Evolutionary conservation across 1,284 basidiomycete genomes (phyloP).

Genomic region (Schizophyllum amplum): DNA sequence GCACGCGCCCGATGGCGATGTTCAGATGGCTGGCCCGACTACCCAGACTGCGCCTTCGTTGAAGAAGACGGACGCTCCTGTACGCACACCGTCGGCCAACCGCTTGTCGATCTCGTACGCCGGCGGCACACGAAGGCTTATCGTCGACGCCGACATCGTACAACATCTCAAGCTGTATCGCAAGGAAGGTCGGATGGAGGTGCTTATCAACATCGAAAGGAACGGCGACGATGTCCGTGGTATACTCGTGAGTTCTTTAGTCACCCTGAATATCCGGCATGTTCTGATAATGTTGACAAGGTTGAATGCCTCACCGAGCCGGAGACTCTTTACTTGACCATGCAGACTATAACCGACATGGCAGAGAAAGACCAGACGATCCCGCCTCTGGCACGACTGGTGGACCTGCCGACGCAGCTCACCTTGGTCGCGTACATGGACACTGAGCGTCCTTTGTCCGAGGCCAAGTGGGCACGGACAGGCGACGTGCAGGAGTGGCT

Average conservation of each 20-base stretch:
- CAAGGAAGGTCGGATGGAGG: constrained; percentile 79
- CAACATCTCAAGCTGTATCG: constrained; percentile 77
- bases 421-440: constrained; percentile 70
- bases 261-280: background rate
- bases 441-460: constrained; percentile 79
- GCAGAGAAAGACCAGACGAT: constrained; percentile 44
- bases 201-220: constrained; percentile 54
- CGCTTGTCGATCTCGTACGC: constrained; percentile 94
- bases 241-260: constrained; percentile 50
- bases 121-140: constrained; percentile 76
- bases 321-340: constrained; percentile 58
- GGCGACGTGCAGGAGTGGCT: constrained; percentile 93
- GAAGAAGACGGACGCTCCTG: background rate
- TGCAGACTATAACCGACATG: constrained; percentile 35
- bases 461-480: constrained; percentile 93
- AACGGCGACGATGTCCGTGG: constrained; percentile 59
- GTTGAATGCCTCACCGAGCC: constrained; percentile 69
- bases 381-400: constrained; percentile 44
- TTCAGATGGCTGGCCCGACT: background rate
- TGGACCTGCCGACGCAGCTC: constrained; percentile 40
- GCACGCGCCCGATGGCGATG: background rate
- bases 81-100: constrained; percentile 54
- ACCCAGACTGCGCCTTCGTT: background rate
- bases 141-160: constrained; percentile 85
- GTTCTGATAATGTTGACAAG: constrained; percentile 27